Percentiles rank a stretch among this genome's conserved stretches.
These are phyloP conservation scores for Xerocomus brunneocitrinus DNA, from an alignment of 768 basidiomycete genomes.

Conservation along the genomic window DNA sequence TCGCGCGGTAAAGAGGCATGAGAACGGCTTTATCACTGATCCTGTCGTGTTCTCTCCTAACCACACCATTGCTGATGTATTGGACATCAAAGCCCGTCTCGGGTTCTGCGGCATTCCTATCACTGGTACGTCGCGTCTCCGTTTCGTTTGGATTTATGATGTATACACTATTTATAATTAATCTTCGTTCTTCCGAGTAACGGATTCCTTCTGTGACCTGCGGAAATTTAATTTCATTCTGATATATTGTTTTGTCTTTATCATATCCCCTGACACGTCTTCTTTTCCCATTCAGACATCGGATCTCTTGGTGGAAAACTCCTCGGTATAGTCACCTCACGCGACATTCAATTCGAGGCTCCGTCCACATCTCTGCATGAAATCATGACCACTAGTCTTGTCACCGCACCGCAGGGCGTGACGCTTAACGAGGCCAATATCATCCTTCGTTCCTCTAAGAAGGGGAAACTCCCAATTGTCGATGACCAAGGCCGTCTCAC, in stretches of 20 bases:
- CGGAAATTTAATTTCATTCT: slow-evolving; percentile 42
- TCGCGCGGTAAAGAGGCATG: slow-evolving; percentile 94
- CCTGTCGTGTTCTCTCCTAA: slow-evolving; percentile 83
- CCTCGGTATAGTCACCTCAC: slow-evolving; percentile 92
- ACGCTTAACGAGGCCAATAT: slow-evolving; percentile 89
- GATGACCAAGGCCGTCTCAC: slow-evolving; percentile 61
- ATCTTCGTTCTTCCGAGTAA: slow-evolving; percentile 91
- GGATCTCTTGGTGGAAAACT: slow-evolving; percentile 88
- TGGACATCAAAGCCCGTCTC: slow-evolving; percentile 85
- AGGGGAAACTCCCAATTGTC: slow-evolving; percentile 92
- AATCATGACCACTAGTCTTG: slow-evolving; percentile 87
- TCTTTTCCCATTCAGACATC: slow-evolving; percentile 52
- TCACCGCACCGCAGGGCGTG: slow-evolving; percentile 84
- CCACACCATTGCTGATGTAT: slow-evolving; percentile 79
- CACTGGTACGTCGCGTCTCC: slow-evolving; percentile 66
- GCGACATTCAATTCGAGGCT: slow-evolving; percentile 91
- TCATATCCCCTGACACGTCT: slow-evolving; percentile 17
- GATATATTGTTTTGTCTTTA: slow-evolving; percentile 7
- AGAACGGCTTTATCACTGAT: slow-evolving; percentile 97
- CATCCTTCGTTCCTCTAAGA: slow-evolving; percentile 93
- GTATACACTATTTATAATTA: slow-evolving; percentile 42
- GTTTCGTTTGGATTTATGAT: slow-evolving; percentile 33
- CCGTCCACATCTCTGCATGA: slow-evolving; percentile 59
- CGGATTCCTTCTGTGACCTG: slow-evolving; percentile 69
- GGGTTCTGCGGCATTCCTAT: slow-evolving; percentile 98